Base-by-base conservation (phyloP, 768 basidiomycete genomes). In the Boletales sp. region DNA sequence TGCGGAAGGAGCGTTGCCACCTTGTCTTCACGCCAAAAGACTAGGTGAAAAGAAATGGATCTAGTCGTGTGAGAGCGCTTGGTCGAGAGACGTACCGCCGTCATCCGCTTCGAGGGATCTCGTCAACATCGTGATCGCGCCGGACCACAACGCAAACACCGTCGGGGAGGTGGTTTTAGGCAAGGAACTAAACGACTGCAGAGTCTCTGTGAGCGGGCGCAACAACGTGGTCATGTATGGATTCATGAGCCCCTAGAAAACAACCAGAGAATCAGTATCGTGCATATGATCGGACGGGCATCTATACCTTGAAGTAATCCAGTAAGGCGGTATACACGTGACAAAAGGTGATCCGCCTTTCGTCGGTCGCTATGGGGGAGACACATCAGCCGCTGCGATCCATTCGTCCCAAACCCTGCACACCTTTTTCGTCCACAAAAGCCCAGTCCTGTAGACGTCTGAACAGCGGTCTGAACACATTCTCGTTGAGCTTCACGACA, bases 391-490 rank as follows among this genome's bases (percentile, higher is more conserved):
- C 37, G 36, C 33, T 33, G n/a, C 3, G 14, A 5, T n/a, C 50
- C 25, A 28, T 4, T 19, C n/a, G 21, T 9, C 13, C 25, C 21
- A 1, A 35, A 21, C 15, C 8, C 13, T 4, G 67, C 74, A 31
- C 59, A 84, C 83, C 68, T 21, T 62, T 60, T 28, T 77, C 78
- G 50, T 74, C 72, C 1, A 76, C 78, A 59, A 94, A 94, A 0
- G 93, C 93, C 96, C 96, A 99, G 64, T 99, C 96, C 60, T 90
- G 93, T 50, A 94, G 68, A 47, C 85, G 84, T 48, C 93, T 83
- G 79, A 97, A 95, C 14, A 97, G 72, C 1, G 95, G 94, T 54
- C 83, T 80, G 82, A 99, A 98, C 0, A 86, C 79, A 0, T 82
- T 81, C 58, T 98, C 96, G 61, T 94, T 96, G 46, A 99, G 74